phyloP scores from a whole-genome alignment of 352 stramenopile genomes.

The Pythium sukuiense region DNA sequence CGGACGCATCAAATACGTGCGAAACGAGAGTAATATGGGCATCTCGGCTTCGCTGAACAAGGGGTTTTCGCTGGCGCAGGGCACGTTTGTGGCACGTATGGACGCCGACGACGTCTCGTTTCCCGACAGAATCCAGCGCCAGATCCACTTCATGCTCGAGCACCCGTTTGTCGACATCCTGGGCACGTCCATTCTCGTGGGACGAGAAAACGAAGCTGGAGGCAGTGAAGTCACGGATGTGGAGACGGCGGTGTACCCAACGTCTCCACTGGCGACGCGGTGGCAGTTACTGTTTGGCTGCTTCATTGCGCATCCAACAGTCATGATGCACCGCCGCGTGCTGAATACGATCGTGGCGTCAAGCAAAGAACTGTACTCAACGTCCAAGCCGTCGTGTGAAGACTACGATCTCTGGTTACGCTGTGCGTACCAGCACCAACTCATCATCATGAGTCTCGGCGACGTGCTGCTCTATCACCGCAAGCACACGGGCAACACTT shows the following conservation, averaged over 20 bases:
- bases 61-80: conserved; percentile 48
- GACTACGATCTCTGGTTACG: conserved; percentile 87
- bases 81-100: conserved; percentile 76
- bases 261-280: conserved; percentile 48
- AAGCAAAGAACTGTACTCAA: conserved; percentile 42
- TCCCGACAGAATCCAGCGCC: conserved; percentile 49
- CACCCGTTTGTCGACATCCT: conserved; percentile 43
- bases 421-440: conserved; percentile 34
- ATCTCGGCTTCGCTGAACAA: conserved; percentile 74
- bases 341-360: conserved; percentile 33
- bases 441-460: conserved; percentile 54
- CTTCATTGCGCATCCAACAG: conserved; percentile 71
- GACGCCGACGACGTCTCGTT: conserved; percentile 82
- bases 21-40: conserved; percentile 46
- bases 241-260: conserved; percentile 47
- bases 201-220: conserved; percentile 20
- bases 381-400: conserved; percentile 43
- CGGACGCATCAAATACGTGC: conserved; percentile 40
- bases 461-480: conserved; percentile 54
- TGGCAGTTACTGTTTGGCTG: conserved; percentile 85
- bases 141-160: conserved; percentile 45
- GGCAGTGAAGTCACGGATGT: conserved; percentile 3
- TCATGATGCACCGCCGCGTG: conserved; percentile 68
- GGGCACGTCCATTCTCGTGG: conserved; percentile 38
- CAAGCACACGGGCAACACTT: conserved; percentile 32